A percentile compares a stretch with the other conserved stretches of the same genome.
phyloP scores from a whole-genome alignment of 2,329 filamentous ascomycete genomes.

The Monilinia fructicola region DNA sequence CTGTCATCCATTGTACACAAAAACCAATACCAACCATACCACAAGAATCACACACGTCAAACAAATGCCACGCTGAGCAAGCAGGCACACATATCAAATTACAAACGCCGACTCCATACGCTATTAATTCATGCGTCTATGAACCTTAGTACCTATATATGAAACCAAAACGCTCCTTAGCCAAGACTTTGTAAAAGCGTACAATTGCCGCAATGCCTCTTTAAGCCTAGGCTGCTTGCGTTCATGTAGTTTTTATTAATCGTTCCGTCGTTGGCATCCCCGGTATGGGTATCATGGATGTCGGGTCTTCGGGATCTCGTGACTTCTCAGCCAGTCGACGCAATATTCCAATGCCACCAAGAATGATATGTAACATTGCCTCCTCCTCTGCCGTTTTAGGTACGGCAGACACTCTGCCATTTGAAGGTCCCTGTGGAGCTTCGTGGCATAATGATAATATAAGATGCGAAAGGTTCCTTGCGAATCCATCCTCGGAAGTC shows the following conservation, averaged over 20 bases:
- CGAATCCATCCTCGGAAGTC: slow-evolving; percentile 78
- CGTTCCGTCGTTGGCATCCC: slow-evolving; percentile 66
- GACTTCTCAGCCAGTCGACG: slow-evolving; percentile 68
- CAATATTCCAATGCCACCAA: slow-evolving; percentile 67
- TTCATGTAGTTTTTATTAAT: slow-evolving; percentile 65
- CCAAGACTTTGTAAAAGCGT: slow-evolving; percentile 60
- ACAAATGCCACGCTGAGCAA: slow-evolving; percentile 31
- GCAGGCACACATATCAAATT: slow-evolving; percentile 29
- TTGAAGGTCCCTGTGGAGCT: slow-evolving; percentile 52
- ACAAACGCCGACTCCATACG: slow-evolving; percentile 39
- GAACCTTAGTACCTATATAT: slow-evolving; percentile 36
- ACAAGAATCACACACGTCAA: slow-evolving; percentile 27
- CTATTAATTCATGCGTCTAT: slow-evolving; percentile 40
- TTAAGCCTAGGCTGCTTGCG: slow-evolving; percentile 63
- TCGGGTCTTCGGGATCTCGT: slow-evolving; percentile 54
- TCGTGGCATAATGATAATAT: slow-evolving; percentile 65
- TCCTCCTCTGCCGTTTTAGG: slow-evolving; percentile 41
- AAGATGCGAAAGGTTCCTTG: slow-evolving; percentile 73
- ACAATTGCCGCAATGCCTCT: slow-evolving; percentile 67
- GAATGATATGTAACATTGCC: slow-evolving; percentile 53
- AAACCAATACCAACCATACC: slow-evolving; percentile 26
- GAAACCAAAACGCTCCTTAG: slow-evolving; percentile 38
- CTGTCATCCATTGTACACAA: slow-evolving; percentile 34
- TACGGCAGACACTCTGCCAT: slow-evolving; percentile 38
- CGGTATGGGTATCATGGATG: slow-evolving; percentile 55